phyloP scores from a whole-genome alignment of 352 stramenopile genomes.

The Phytophthora sp. region DNA sequence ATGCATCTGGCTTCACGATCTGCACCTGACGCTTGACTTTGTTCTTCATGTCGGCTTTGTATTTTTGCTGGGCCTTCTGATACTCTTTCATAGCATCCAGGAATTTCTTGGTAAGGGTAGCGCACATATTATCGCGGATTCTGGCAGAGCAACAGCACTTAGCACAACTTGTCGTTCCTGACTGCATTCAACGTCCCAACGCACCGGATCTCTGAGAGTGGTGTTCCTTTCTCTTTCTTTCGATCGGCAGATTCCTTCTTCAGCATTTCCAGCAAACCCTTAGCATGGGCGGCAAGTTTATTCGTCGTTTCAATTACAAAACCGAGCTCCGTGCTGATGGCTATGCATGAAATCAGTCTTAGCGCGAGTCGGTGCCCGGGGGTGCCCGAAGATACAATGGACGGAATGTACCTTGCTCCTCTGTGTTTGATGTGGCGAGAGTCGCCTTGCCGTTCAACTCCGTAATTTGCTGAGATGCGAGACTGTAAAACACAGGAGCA shows the following conservation, averaged over 20 bases:
- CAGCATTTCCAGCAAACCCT: conserved; percentile 85
- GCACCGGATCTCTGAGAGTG: conserved; percentile 74
- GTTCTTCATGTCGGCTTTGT: conserved; percentile 98
- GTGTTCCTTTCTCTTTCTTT: conserved; percentile 89
- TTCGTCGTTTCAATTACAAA: conserved; percentile 94
- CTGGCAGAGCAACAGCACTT: conserved; percentile 32
- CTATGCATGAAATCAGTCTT: conserved; percentile 24
- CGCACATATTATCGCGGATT: conserved; percentile 97
- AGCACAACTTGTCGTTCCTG: not conserved
- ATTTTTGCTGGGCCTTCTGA: conserved; percentile 97
- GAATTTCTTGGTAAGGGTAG: conserved; percentile 98
- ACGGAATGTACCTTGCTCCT: conserved; percentile 84
- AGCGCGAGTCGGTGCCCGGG: too few relatives aligned
- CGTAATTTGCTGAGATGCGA: conserved; percentile 91
- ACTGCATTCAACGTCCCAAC: not conserved
- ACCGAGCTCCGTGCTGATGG: conserved; percentile 91
- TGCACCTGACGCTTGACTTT: conserved; percentile 98
- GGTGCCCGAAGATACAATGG: too few relatives aligned
- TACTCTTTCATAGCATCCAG: conserved; percentile 99
- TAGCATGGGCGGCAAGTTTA: conserved; percentile 90
- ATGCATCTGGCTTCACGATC: conserved; percentile 98
- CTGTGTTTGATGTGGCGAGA: conserved; percentile 92
- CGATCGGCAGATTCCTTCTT: conserved; percentile 96
- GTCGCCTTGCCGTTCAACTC: conserved; percentile 94
- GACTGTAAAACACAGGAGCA: conserved; percentile 34